A percentile compares a stretch with the other conserved stretches of the same genome.
phyloP scores from a whole-genome alignment of 2,329 filamentous ascomycete species.

The Pseudonectria buxi region DNA sequence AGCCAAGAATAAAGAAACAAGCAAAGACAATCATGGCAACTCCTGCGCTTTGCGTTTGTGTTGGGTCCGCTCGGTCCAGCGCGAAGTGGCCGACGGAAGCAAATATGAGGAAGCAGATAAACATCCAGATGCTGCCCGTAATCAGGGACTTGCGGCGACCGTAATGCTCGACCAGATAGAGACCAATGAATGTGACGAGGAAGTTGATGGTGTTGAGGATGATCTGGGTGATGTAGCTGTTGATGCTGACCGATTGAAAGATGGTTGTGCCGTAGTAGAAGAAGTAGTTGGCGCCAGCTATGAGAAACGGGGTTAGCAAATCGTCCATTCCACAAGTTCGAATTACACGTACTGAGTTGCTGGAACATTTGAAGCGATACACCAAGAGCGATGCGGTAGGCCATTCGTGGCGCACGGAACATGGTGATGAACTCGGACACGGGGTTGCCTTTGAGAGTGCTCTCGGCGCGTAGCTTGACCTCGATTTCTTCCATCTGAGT shows the following conservation, averaged over 20 bases:
- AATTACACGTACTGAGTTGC: slow-evolving; percentile 43
- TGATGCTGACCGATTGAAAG: slow-evolving; percentile 39
- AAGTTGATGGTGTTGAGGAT: slow-evolving; percentile 64
- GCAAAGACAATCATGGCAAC: slow-evolving; percentile 58
- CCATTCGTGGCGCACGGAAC: slow-evolving; percentile 58
- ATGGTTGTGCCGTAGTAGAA: slow-evolving; percentile 57
- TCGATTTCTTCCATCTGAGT: slow-evolving; percentile 48
- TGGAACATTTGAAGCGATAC: slow-evolving; percentile 58
- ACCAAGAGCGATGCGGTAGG: slow-evolving; percentile 55
- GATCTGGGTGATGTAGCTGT: slow-evolving; percentile 61
- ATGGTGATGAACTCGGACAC: slow-evolving; percentile 48
- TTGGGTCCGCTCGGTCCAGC: slow-evolving; percentile 30
- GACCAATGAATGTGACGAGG: slow-evolving; percentile 56
- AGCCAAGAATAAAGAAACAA: slow-evolving; percentile 57
- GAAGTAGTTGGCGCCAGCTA: slow-evolving; percentile 57
- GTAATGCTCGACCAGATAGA: slow-evolving; percentile 64
- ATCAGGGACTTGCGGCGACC: slow-evolving; percentile 60
- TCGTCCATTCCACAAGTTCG: background rate
- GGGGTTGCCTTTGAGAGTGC: slow-evolving; percentile 30
- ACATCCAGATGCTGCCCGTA: slow-evolving; percentile 55
- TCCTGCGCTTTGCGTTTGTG: slow-evolving; percentile 37
- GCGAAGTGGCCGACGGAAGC: slow-evolving; percentile 46
- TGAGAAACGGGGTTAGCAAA: background rate
- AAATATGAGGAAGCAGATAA: slow-evolving; percentile 53
- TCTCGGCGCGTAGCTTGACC: slow-evolving; percentile 45